A percentile compares a stretch with the other conserved stretches of the same genome.
These are phyloP conservation scores for Thielaviopsis ethacetica DNA, from an alignment of 2,329 filamentous ascomycete species.

Conservation along the genomic window DNA sequence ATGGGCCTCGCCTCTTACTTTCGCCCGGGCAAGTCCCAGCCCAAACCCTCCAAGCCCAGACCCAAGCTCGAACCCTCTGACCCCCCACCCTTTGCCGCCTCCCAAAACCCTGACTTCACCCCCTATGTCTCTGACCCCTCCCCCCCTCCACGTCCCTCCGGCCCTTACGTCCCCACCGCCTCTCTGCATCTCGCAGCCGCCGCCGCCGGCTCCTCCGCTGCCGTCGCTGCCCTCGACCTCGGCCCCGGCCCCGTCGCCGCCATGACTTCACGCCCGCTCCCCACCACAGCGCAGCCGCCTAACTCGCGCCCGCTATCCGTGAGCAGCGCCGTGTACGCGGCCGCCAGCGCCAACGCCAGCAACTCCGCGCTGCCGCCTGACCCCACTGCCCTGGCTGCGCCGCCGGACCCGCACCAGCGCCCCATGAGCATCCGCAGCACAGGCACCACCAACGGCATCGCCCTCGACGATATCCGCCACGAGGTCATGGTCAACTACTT, in stretches of 20 bases:
- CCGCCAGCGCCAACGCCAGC: too few species aligned
- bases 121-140: too few species aligned
- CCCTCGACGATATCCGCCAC: slow-evolving; percentile 58
- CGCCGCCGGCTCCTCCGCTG: too few species aligned
- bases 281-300: too few species aligned
- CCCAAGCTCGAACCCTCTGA: neutral
- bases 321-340: neutral
- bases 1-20: slow-evolving; percentile 51
- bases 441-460: slow-evolving; percentile 29
- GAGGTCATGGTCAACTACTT: slow-evolving; percentile 75
- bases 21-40: slow-evolving; percentile 23
- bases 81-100: neutral
- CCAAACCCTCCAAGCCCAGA: neutral
- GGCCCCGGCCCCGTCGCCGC: too few species aligned
- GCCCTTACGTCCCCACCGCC: neutral
- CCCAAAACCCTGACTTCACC: too few species aligned
- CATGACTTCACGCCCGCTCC: neutral
- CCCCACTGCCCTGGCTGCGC: neutral
- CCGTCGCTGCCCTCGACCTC: too few species aligned
- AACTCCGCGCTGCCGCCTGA: too few species aligned
- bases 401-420: neutral
- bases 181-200: neutral
- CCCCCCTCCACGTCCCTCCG: too few species aligned
- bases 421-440: neutral
- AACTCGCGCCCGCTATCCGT: neutral